Base-by-base conservation (phyloP, 225 moss, liverwort and hornwort genomes). In the Physcomitrellopsis africana region DNA sequence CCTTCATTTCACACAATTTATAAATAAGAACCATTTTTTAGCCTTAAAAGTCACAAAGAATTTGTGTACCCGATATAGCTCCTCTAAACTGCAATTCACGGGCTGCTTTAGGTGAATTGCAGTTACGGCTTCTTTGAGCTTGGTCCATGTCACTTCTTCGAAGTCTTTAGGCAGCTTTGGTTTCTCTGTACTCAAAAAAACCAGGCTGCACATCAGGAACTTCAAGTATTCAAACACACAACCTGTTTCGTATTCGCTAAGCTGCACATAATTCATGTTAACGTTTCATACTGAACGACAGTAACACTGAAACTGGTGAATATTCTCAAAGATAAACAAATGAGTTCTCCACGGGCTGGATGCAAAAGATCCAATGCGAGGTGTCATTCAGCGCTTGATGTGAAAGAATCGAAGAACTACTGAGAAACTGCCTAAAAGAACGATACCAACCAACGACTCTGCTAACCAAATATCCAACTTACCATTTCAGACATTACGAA, bases 31-130 rank as follows among this genome's bases (percentile, higher is more conserved):
- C 41, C 60, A 60, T 11, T 43, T 43, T 43, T 0, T 8, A 32
- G 42, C 27, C 48, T 32, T 32, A 72, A 37, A 32, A 61, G 8
- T 26, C 16, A 32, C 67, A 75, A 74, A 75, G 27, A 64, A 74
- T 55, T 44, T 60, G 72, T 81, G 65, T 63, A 93, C 93, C 86
- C 93, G 90, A 77, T 99, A 99, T 16, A 99, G 88, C 79, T 95
- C 93, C 84, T 99, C 99, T 74, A 95, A 76, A 92, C 94, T 99
- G 83, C 99, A 99, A 47, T 85, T 93, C 70, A 99, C 99, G 57
- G 99, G 95, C 78, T 89, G 92, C 93, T 99, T 95, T 69, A 89
- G 77, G 69, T 99, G 95, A 86, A 99, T 99, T 64, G 99, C 99
- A 75, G 84, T 81, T 17, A 99, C 91, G 77, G 99, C 99, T 83